Conservation (phyloP, 345 rosid genomes). For the Atalantia buxifolia region DNA sequence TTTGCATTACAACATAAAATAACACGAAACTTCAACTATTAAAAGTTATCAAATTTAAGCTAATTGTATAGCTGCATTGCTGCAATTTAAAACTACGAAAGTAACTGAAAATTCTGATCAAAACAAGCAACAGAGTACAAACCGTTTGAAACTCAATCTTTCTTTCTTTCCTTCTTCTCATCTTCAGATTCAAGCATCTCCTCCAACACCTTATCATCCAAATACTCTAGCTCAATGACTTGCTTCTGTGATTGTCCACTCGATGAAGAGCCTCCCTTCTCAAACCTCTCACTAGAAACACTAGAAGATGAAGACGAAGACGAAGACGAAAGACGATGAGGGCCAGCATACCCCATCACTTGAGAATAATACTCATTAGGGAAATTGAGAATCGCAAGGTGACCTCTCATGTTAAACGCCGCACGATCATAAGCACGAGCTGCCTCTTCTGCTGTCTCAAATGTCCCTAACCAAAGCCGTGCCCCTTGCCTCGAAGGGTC, state of each 20-base stretch:
- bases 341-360: slow-evolving; percentile 20
- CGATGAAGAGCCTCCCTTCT: slow-evolving; percentile 26
- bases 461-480: slow-evolving; percentile 85
- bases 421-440: slow-evolving; percentile 89
- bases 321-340: slow-evolving; percentile 14
- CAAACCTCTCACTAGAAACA: not conserved
- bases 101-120: not conserved
- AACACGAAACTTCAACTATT: not conserved
- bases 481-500: slow-evolving; percentile 72
- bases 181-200: slow-evolving; percentile 79
- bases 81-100: not conserved
- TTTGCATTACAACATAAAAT: too few relatives aligned
- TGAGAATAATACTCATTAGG: slow-evolving; percentile 62
- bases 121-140: not conserved
- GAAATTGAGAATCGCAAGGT: slow-evolving; percentile 75
- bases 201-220: slow-evolving; percentile 75
- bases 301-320: slow-evolving; percentile 30
- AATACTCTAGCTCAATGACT: slow-evolving; percentile 75
- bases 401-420: slow-evolving; percentile 72
- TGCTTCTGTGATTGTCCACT: slow-evolving; percentile 30
- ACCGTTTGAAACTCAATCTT: slow-evolving; percentile 12
- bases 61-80: not conserved
- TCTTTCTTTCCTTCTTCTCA: slow-evolving; percentile 37
- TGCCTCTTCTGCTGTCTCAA: slow-evolving; percentile 77
- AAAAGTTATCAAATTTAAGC: not conserved